phyloP scores from a whole-genome alignment of 768 basidiomycete genomes.

The Brasilioporus rufonigricans region DNA sequence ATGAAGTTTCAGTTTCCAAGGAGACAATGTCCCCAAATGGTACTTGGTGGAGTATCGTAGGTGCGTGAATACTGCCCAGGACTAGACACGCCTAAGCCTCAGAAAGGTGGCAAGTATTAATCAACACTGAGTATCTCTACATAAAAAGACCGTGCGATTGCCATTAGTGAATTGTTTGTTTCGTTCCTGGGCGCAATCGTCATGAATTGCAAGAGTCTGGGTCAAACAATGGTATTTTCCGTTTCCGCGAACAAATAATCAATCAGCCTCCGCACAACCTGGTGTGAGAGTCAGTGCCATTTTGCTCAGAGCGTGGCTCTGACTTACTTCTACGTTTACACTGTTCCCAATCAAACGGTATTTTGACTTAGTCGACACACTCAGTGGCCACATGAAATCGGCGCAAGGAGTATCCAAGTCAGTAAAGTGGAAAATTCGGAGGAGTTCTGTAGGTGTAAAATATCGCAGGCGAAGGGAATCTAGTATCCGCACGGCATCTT shows the following conservation, averaged over 20 bases:
- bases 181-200: too few species aligned
- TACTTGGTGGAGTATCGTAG: too few species aligned
- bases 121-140: too few species aligned
- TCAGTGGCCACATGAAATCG: conserved; percentile 60
- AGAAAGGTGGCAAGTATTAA: too few species aligned
- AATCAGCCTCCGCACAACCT: conserved; percentile 55
- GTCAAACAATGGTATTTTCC: too few species aligned
- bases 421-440: conserved; percentile 64
- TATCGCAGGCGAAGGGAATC: conserved; percentile 65
- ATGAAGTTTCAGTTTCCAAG: too few species aligned
- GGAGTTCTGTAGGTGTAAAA: conserved; percentile 70
- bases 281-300: not conserved
- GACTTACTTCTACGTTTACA: conserved; percentile 66
- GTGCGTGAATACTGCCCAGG: too few species aligned
- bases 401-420: conserved; percentile 3
- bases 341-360: conserved; percentile 82
- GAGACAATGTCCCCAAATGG: too few species aligned
- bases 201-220: too few species aligned
- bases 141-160: too few species aligned
- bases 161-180: too few species aligned
- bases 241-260: conserved; percentile 46
- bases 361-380: conserved; percentile 62
- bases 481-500: conserved; percentile 51
- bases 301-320: not conserved
- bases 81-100: too few species aligned